phyloP scores from a whole-genome alignment of 148 eudicot species.

The Pharnaceum exiguum region DNA sequence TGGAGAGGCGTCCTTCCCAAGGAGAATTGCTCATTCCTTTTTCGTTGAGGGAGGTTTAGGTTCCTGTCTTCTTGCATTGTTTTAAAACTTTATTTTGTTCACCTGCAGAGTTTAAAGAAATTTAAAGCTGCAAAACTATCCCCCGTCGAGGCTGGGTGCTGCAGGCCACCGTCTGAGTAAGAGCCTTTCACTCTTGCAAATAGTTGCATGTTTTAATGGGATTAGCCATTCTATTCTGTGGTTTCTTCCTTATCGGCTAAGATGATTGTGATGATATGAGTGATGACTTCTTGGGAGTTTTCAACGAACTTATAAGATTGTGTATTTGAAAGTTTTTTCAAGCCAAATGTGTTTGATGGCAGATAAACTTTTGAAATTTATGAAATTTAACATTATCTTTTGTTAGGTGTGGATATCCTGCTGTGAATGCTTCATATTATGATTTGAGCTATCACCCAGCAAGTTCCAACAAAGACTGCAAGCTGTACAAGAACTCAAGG shows the following conservation, averaged over 20 bases:
- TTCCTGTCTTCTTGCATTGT: neutral
- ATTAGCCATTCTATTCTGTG: neutral
- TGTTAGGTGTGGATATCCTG: slow-evolving; percentile 90
- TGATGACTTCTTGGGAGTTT: too few species aligned
- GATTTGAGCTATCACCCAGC: slow-evolving; percentile 83
- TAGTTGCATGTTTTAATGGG: neutral
- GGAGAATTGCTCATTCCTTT: too few species aligned
- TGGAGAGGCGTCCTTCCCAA: neutral
- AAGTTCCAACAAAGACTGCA: slow-evolving; percentile 80
- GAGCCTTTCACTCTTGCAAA: slow-evolving; percentile 11
- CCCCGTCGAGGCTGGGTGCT: slow-evolving; percentile 90
- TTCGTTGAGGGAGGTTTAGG: neutral
- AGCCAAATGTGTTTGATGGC: too few species aligned
- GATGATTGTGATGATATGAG: too few species aligned
- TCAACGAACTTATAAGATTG: neutral
- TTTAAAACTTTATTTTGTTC: slow-evolving; percentile 4
- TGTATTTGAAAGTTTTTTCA: neutral
- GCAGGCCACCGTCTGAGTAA: slow-evolving; percentile 89
- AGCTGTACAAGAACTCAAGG: slow-evolving; percentile 65
- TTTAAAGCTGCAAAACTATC: slow-evolving; percentile 68
- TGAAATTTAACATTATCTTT: too few species aligned
- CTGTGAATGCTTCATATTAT: slow-evolving; percentile 73
- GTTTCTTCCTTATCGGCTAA: too few species aligned
- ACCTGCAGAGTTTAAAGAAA: slow-evolving; percentile 65
- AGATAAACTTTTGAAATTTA: too few species aligned